phyloP scores from a whole-genome alignment of 345 rosid species.

The Dimocarpus longan region DNA sequence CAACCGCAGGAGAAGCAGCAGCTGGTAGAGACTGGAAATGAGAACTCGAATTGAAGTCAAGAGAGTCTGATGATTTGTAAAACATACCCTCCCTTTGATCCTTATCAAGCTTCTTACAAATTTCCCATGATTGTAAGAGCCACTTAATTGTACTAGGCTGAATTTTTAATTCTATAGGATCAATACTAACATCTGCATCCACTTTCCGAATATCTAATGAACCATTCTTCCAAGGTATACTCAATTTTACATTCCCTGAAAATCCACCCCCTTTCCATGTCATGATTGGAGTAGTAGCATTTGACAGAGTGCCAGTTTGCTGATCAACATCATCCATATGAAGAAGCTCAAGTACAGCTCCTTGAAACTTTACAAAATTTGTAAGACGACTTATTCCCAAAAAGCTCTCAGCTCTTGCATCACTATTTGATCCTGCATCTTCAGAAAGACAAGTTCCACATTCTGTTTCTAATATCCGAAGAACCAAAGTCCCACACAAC shows the following conservation, averaged over 20 bases:
- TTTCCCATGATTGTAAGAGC: slow-evolving; percentile 63
- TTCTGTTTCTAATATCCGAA: slow-evolving; percentile 66
- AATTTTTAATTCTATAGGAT: slow-evolving; percentile 77
- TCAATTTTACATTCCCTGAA: slow-evolving; percentile 79
- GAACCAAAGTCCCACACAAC: slow-evolving; percentile 51
- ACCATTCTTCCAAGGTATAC: slow-evolving; percentile 97
- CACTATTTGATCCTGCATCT: slow-evolving; percentile 37
- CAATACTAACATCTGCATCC: slow-evolving; percentile 73
- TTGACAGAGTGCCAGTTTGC: slow-evolving; percentile 33
- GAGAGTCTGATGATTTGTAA: slow-evolving; percentile 42
- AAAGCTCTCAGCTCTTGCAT: slow-evolving; percentile 48
- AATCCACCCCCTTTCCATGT: slow-evolving; percentile 70
- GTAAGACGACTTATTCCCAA: slow-evolving; percentile 71
- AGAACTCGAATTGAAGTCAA: slow-evolving; percentile 44
- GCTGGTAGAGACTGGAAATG: slow-evolving; percentile 38
- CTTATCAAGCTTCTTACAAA: slow-evolving; percentile 39
- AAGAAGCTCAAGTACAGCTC: slow-evolving; percentile 80
- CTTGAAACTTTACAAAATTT: slow-evolving; percentile 76
- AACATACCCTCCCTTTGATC: slow-evolving; percentile 23
- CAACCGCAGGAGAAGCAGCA: slow-evolving; percentile 27
- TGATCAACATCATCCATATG: slow-evolving; percentile 45
- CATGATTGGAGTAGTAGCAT: slow-evolving; percentile 53
- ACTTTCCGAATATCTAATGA: slow-evolving; percentile 84
- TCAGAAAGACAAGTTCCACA: slow-evolving; percentile 80
- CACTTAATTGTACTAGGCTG: slow-evolving; percentile 73